Base-by-base conservation (phyloP, 1,284 basidiomycete species). In the Trichosporon ovoides region DNA sequence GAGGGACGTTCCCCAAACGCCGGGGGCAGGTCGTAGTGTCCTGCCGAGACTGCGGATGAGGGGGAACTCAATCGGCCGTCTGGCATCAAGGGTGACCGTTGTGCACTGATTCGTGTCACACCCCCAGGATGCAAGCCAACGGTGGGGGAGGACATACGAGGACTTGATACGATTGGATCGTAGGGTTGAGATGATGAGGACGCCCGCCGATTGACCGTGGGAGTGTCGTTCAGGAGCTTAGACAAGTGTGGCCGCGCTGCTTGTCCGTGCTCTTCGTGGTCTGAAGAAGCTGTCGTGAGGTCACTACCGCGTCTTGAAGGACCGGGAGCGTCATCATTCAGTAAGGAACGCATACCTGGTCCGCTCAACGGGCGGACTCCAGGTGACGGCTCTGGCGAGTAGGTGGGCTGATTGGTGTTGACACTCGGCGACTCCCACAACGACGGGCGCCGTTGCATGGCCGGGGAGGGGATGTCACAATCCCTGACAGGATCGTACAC, bases 401-500 rank as follows among this genome's bases (percentile, higher is more conserved):
- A 18, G 16, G 50, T 20, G n/a, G 22, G 36, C 11, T 54, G 37
- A n/a, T n/a, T n/a, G n/a, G n/a, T n/a, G 28, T 19, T 50, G n/a
- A 54, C 43, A 16, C 51, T 51, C 3, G 54, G 51, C 12, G 58
- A 56, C 52, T 53, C 61, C 58, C 61, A 60, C 20, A 58, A 35
- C 31, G 58, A 58, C 10, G 61, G 54, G 14, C 61, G 58, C 34
- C 58, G 56, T 11, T 56, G 57, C 4, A 60, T 55, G 2, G 71
- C 68, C 11, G 73, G 72, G 19, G 72, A 72, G 18, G 73, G 73
- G 3, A 73, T 59, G 38, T 75, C 73, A 55, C 71, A 68, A 59
- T 76, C 74, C n/a, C 74, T 58, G 5, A 76, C 66, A 6, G 74
- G 74, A 55, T 76, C 74, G 63, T 76, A 76, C 33, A 72, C 70